A percentile compares a stretch with the other conserved stretches of the same genome.
These are phyloP conservation scores for Flammula alnicola DNA, from an alignment of 1,284 basidiomycete genomes.

Conservation along the genomic window DNA sequence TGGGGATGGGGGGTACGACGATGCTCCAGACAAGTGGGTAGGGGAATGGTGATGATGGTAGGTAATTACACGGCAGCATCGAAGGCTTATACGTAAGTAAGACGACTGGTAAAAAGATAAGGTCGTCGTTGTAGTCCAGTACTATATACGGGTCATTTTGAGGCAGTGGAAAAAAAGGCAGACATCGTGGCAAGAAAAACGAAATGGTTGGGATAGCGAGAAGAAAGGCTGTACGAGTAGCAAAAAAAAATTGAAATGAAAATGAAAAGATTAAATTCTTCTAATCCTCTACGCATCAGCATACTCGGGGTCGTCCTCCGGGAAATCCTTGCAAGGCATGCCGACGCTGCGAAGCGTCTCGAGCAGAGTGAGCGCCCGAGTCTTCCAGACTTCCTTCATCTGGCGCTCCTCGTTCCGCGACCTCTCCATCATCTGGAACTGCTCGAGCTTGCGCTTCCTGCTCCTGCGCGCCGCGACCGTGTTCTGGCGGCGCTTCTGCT, in stretches of 20 bases:
- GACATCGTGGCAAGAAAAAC: background rate
- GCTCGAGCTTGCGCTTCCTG: slow-evolving; percentile 77
- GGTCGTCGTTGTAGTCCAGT: slow-evolving; percentile 7
- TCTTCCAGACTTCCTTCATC: slow-evolving; percentile 62
- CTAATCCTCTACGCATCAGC: slow-evolving; percentile 11
- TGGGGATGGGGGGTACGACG: slow-evolving; percentile 17
- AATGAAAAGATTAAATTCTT: background rate
- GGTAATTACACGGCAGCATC: slow-evolving; percentile 16
- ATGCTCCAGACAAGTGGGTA: slow-evolving; percentile 15
- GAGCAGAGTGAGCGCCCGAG: slow-evolving; percentile 51
- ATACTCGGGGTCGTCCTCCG: slow-evolving; percentile 11
- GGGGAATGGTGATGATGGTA: slow-evolving; percentile 17
- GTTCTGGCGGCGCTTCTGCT: slow-evolving; percentile 79
- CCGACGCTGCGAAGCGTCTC: slow-evolving; percentile 46
- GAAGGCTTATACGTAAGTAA: slow-evolving; percentile 13
- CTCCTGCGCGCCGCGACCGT: slow-evolving; percentile 79
- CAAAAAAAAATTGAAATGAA: slow-evolving; percentile 9
- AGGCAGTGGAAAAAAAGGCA: slow-evolving; percentile 10
- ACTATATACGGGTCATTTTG: slow-evolving; percentile 15
- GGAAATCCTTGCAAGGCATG: slow-evolving; percentile 38
- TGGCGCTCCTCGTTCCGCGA: slow-evolving; percentile 49
- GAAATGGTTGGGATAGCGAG: slow-evolving; percentile 1
- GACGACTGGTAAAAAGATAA: slow-evolving; percentile 19
- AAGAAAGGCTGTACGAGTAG: background rate
- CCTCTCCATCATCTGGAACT: slow-evolving; percentile 66